phyloP scores from a whole-genome alignment of 1,284 basidiomycete genomes.

The Ganoderma resinaceum region DNA sequence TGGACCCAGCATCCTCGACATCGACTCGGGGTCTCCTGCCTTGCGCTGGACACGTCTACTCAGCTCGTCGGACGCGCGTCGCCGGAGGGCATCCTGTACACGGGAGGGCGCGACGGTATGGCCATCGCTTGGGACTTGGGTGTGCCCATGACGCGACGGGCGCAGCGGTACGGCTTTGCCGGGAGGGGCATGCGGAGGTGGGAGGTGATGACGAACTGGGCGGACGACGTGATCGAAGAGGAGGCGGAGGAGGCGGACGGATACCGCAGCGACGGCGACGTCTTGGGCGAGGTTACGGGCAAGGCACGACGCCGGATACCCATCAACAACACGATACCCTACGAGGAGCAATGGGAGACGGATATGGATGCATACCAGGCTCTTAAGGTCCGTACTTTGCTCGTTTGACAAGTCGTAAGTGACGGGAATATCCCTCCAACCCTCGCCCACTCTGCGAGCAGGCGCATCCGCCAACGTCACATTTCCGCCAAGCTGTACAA shows the following conservation, averaged over 20 bases:
- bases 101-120: conserved; percentile 92
- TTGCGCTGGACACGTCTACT: conserved; percentile 89
- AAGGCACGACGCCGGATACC: conserved; percentile 36
- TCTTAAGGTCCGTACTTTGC: conserved; percentile 48
- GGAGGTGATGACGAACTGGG: conserved; percentile 85
- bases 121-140: conserved; percentile 92
- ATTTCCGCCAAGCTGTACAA: conserved; percentile 86
- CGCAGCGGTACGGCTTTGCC: conserved; percentile 44
- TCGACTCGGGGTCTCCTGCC: conserved; percentile 85
- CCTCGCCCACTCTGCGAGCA: neutral
- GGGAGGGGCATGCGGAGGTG: conserved; percentile 50
- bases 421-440: neutral
- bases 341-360: conserved; percentile 83
- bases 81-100: conserved; percentile 93
- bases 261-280: conserved; percentile 69
- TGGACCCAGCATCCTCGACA: conserved; percentile 72
- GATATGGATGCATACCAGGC: conserved; percentile 58
- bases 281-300: conserved; percentile 71
- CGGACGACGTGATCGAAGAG: conserved; percentile 71
- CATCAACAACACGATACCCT: conserved; percentile 52
- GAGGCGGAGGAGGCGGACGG: conserved; percentile 61
- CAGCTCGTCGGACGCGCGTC: conserved; percentile 62
- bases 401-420: neutral
- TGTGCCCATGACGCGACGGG: conserved; percentile 61
- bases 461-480: conserved; percentile 34